Conservation (phyloP, 768 basidiomycete genomes). For the Trametes coccinea region DNA sequence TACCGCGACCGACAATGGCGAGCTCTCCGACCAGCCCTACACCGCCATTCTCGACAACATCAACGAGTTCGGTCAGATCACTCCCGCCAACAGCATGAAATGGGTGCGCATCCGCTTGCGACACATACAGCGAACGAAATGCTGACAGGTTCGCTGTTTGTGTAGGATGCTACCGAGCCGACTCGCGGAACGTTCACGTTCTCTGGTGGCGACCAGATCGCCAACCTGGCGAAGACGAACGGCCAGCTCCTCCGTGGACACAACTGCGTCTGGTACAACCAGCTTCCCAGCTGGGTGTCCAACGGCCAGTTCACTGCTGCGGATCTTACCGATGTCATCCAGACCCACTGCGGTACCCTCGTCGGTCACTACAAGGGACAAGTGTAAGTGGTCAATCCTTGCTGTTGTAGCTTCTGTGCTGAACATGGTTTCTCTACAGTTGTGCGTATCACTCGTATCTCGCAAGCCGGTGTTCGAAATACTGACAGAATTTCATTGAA, state of each 20-base stretch:
- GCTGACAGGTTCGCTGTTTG: too few relatives aligned
- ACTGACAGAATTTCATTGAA: slow-evolving; percentile 23
- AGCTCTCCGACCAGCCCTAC: slow-evolving; percentile 46
- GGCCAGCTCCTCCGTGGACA: slow-evolving; percentile 49
- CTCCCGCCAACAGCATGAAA: slow-evolving; percentile 57
- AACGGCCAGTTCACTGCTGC: slow-evolving; percentile 32
- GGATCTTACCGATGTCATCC: slow-evolving; percentile 35
- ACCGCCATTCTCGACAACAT: slow-evolving; percentile 40
- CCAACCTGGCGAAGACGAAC: slow-evolving; percentile 44
- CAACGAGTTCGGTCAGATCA: slow-evolving; percentile 46
- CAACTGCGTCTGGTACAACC: slow-evolving; percentile 46
- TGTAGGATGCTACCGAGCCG: slow-evolving; percentile 54
- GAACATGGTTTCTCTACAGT: neutral
- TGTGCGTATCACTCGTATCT: slow-evolving; percentile 12
- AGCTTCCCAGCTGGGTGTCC: slow-evolving; percentile 43
- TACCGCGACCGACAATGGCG: slow-evolving; percentile 48
- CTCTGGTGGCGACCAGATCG: slow-evolving; percentile 44
- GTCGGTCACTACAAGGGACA: slow-evolving; percentile 43
- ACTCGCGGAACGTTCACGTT: slow-evolving; percentile 49
- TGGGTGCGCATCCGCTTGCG: slow-evolving; percentile 39
- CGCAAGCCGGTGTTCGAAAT: neutral
- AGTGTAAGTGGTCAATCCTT: slow-evolving; percentile 28
- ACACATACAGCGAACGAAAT: neutral
- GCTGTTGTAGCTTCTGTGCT: neutral
- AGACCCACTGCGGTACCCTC: slow-evolving; percentile 38